Percentiles rank a stretch among this genome's conserved stretches.
Evolutionary conservation across 345 rosid genomes (phyloP).

Genomic region (Eucalyptus cloeziana): DNA sequence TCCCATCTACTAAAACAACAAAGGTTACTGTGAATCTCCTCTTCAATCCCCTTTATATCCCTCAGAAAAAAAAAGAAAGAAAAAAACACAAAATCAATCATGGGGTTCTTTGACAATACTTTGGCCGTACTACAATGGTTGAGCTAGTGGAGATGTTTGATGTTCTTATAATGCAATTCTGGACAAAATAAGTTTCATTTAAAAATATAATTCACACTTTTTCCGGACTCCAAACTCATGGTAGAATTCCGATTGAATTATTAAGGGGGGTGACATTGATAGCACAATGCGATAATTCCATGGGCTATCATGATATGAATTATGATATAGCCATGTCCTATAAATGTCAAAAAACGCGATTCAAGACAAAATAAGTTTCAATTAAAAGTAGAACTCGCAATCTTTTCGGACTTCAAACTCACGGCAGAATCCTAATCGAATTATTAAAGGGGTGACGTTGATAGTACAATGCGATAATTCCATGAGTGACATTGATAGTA

Average conservation of each 20-base stretch:
- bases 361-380: no score
- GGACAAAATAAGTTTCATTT: not conserved
- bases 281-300: not conserved
- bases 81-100: not conserved
- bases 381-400: not conserved
- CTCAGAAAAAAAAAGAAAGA: not conserved
- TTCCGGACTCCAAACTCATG: not conserved
- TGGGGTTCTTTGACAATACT: not conserved
- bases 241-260: not conserved
- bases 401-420: not conserved
- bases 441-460: not conserved
- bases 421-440: fast-evolving
- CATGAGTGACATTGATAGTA: no score
- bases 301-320: not conserved
- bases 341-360: not conserved
- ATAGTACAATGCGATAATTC: not conserved
- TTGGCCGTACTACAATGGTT: not conserved
- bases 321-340: not conserved
- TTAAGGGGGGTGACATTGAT: not conserved
- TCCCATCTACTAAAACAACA: not conserved
- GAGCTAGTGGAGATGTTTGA: not conserved
- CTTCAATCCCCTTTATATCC: not conserved
- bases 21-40: not conserved
- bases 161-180: not conserved
- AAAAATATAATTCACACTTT: not conserved